Evolutionary conservation across 768 basidiomycete species (phyloP).

Genomic region (Pleurotus salmoneostramineus): DNA sequence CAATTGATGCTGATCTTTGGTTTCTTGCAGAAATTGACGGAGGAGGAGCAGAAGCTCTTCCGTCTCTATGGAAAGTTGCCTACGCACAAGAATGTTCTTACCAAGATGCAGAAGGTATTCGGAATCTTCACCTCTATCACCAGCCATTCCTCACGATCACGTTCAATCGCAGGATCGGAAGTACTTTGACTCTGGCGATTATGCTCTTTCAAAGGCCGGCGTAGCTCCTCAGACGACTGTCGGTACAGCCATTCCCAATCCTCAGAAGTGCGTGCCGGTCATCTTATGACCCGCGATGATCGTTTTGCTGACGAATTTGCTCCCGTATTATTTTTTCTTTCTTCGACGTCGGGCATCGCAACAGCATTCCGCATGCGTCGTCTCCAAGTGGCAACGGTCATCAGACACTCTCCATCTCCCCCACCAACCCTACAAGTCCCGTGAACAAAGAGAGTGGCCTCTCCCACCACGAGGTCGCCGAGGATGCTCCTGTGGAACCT

Average conservation of each 20-base stretch:
- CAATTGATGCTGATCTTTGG: conserved; percentile 16
- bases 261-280: conserved; percentile 73
- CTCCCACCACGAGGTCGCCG: conserved; percentile 32
- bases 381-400: conserved; percentile 57
- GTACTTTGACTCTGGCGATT: conserved; percentile 99
- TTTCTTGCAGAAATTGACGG: conserved; percentile 61
- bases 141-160: conserved; percentile 7
- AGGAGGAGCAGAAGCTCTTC: conserved; percentile 93
- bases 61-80: conserved; percentile 93
- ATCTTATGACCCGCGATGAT: neutral
- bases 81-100: conserved; percentile 87
- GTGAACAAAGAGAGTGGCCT: conserved; percentile 61
- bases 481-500: conserved; percentile 18
- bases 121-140: conserved; percentile 12
- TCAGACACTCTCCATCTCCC: conserved; percentile 64
- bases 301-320: neutral
- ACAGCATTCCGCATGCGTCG: conserved; percentile 90
- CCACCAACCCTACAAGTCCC: conserved; percentile 66
- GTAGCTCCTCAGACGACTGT: conserved; percentile 83
- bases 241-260: conserved; percentile 97
- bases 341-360: neutral
- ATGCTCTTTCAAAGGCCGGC: conserved; percentile 94
- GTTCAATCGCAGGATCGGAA: conserved; percentile 78
- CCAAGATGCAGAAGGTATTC: conserved; percentile 90
- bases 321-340: neutral